Conservation (phyloP, 2,329 filamentous ascomycete genomes). For the Fusarium drepaniforme region DNA sequence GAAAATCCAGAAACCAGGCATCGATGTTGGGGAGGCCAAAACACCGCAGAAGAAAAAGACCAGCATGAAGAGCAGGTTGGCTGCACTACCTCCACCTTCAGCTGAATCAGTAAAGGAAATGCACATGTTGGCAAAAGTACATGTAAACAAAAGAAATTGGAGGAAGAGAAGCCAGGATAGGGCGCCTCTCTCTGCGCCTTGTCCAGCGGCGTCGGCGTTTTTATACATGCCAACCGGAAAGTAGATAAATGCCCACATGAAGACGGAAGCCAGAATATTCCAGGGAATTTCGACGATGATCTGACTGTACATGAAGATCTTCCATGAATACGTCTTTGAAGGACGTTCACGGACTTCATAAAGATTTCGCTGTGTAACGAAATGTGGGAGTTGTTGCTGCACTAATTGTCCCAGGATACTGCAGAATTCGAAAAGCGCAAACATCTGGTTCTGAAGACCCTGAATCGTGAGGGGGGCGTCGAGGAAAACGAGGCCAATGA, state of each 20-base stretch:
- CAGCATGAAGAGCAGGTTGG: not conserved
- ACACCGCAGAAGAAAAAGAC: constrained; percentile 15
- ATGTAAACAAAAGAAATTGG: not conserved
- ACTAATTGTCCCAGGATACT: constrained; percentile 76
- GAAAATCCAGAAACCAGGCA: constrained; percentile 62
- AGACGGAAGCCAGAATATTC: constrained; percentile 52
- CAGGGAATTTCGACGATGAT: constrained; percentile 74
- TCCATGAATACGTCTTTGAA: constrained; percentile 76
- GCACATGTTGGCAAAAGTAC: constrained; percentile 2
- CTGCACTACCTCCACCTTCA: not conserved
- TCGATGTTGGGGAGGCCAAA: constrained; percentile 55
- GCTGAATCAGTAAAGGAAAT: not conserved
- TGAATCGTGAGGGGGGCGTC: constrained; percentile 70
- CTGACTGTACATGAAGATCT: constrained; percentile 74
- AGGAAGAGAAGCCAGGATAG: not conserved
- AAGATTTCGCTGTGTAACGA: constrained; percentile 74
- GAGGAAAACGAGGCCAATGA: constrained; percentile 78
- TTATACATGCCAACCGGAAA: not conserved
- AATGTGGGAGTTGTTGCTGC: constrained; percentile 77
- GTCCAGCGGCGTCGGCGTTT: not conserved
- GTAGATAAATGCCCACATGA: not conserved
- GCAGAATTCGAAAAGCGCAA: constrained; percentile 77
- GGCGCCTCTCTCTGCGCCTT: not conserved
- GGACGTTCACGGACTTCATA: constrained; percentile 78
- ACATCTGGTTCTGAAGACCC: constrained; percentile 78